Evolutionary conservation across 2,329 filamentous ascomycete species (phyloP).

Genomic region (Helicocarpus griseus): DNA sequence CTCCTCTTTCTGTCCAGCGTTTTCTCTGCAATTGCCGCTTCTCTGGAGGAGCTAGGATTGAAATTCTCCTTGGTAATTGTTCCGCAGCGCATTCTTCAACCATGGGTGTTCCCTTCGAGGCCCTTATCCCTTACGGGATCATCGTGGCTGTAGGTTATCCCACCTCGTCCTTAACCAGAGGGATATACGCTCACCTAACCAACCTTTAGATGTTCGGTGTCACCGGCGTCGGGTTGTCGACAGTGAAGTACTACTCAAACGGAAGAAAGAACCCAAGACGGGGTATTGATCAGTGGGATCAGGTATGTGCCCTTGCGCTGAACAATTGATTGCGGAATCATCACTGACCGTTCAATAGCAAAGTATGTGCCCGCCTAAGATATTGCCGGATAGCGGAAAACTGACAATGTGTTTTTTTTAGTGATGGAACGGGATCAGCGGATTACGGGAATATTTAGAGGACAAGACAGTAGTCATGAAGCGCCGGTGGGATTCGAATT

Average conservation of each 20-base stretch:
- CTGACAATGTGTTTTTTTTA: conserved; percentile 27
- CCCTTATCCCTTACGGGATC: conserved; percentile 54
- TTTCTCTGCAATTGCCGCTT: conserved; percentile 12
- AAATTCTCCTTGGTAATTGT: background rate
- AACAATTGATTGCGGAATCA: conserved; percentile 12
- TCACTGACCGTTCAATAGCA: conserved; percentile 41
- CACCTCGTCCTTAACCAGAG: background rate
- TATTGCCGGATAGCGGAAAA: conserved; percentile 4
- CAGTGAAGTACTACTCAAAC: conserved; percentile 51
- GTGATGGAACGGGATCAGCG: conserved; percentile 59
- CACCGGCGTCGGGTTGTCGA: conserved; percentile 48
- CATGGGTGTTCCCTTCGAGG: conserved; percentile 60
- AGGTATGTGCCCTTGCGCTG: conserved; percentile 36
- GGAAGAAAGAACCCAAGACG: conserved; percentile 53
- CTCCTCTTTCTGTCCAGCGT: conserved; percentile 4
- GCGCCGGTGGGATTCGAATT: conserved; percentile 56
- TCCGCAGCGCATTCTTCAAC: conserved; percentile 15
- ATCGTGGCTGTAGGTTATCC: conserved; percentile 47
- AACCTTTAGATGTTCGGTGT: conserved; percentile 49
- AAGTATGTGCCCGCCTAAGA: conserved; percentile 35
- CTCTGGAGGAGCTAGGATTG: background rate
- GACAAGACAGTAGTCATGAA: conserved; percentile 49
- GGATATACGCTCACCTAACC: conserved; percentile 11
- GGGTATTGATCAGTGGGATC: conserved; percentile 55
- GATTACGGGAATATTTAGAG: conserved; percentile 51